Conservation (phyloP, 1,284 basidiomycete species). For the Salmacisia buchloeana region DNA sequence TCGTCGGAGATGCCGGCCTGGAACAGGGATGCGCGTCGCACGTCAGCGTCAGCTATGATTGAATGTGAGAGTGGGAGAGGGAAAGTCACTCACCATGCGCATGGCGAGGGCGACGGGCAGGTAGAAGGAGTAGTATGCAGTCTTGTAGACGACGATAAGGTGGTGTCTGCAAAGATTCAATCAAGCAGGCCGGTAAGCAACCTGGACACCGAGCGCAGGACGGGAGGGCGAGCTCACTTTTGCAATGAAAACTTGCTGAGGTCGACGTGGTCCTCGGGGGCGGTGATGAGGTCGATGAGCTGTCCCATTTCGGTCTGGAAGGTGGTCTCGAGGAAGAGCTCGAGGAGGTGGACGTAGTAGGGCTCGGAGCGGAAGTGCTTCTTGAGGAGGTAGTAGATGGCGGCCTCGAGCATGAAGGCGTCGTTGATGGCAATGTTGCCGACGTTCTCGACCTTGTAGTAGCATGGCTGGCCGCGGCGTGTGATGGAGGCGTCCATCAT, state of each 20-base stretch:
- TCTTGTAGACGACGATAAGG: conserved; percentile 95
- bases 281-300: conserved; percentile 89
- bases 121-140: conserved; percentile 97
- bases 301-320: conserved; percentile 96
- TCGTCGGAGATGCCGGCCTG: conserved; percentile 63
- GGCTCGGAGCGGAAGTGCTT: conserved; percentile 74
- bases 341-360: conserved; percentile 82
- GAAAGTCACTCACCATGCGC: conserved; percentile 57
- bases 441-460: conserved; percentile 65
- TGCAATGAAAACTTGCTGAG: conserved; percentile 74
- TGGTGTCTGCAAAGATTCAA: conserved; percentile 63
- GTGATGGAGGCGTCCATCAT: conserved; percentile 95
- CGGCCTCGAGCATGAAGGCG: conserved; percentile 88
- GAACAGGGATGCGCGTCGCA: not conserved
- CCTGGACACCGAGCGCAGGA: not conserved
- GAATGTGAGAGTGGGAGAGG: not conserved
- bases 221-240: conserved; percentile 58
- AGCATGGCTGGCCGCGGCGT: conserved; percentile 95
- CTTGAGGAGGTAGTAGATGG: conserved; percentile 87
- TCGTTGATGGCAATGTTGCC: conserved; percentile 93
- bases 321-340: conserved; percentile 84
- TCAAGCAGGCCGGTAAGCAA: not conserved
- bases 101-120: conserved; percentile 93
- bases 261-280: conserved; percentile 82
- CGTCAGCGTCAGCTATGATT: not conserved